Evolutionary conservation across 352 stramenopile genomes (phyloP).

Genomic region (Pythium vanterpoolii): DNA sequence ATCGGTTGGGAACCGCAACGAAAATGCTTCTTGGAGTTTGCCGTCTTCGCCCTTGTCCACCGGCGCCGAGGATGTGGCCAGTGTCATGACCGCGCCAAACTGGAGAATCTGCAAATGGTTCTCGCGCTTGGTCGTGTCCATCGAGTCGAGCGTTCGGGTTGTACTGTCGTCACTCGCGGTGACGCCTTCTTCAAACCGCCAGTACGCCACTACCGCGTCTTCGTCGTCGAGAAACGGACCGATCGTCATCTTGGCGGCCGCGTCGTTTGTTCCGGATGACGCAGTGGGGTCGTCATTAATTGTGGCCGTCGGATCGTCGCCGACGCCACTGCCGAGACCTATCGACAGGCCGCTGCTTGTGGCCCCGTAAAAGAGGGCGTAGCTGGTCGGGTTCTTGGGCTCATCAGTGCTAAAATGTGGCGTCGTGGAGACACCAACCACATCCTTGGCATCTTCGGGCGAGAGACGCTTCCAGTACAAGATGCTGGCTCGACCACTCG

Average conservation of each 20-base stretch:
- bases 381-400: conserved; percentile 52
- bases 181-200: conserved; percentile 80
- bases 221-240: conserved; percentile 83
- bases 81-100: conserved; percentile 25
- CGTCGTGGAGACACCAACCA: conserved; percentile 39
- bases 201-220: conserved; percentile 81
- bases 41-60: conserved; percentile 70
- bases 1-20: conserved; percentile 45
- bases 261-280: not conserved
- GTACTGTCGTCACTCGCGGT: conserved; percentile 21
- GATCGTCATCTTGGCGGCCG: conserved; percentile 54
- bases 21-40: conserved; percentile 70
- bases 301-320: not conserved
- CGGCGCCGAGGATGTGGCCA: conserved; percentile 57
- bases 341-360: not conserved
- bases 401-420: conserved; percentile 51
- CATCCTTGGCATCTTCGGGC: conserved; percentile 68
- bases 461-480: conserved; percentile 65
- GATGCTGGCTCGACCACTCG: conserved; percentile 28
- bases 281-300: not conserved
- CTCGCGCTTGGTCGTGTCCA: conserved; percentile 82
- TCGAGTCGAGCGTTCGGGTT: conserved; percentile 35
- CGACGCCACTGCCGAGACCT: not conserved
- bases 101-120: conserved; percentile 63
- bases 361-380: conserved; percentile 35